phyloP scores from a whole-genome alignment of 2,329 filamentous ascomycete genomes.

The Magnaporthiopsis rhizophila region DNA sequence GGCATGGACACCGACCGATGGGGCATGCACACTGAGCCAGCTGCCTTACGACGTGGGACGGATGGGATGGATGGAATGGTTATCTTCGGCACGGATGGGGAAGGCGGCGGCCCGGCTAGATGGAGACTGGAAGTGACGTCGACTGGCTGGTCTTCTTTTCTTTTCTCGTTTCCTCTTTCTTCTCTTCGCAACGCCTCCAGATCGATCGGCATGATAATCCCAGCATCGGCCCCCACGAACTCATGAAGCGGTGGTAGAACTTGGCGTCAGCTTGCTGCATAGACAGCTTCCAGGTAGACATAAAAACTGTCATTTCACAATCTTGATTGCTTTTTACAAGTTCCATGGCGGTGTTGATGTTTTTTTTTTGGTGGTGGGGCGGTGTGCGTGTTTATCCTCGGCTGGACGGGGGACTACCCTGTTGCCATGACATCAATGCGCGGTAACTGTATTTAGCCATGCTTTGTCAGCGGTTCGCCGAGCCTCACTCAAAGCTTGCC shows the following conservation, averaged over 20 bases:
- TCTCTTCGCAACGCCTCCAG: background rate
- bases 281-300: slow-evolving; percentile 11
- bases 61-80: background rate
- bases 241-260: slow-evolving; percentile 10
- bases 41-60: background rate
- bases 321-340: background rate
- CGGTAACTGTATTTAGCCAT: background rate
- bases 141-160: background rate
- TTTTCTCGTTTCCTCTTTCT: background rate
- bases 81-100: background rate
- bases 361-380: background rate
- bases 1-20: background rate
- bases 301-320: slow-evolving; percentile 3
- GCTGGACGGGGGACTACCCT: background rate
- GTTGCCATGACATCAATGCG: background rate
- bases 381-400: background rate
- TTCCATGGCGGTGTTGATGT: background rate
- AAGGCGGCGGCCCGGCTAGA: background rate
- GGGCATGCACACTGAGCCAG: background rate
- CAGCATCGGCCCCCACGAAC: slow-evolving; percentile 10
- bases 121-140: background rate
- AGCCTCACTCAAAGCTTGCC: background rate
- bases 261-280: slow-evolving; percentile 9
- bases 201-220: slow-evolving; percentile 2
- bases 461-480: background rate